These are phyloP conservation scores for Gastrodia elata DNA, from an alignment of 106 monocot species.

Conservation along the genomic window DNA sequence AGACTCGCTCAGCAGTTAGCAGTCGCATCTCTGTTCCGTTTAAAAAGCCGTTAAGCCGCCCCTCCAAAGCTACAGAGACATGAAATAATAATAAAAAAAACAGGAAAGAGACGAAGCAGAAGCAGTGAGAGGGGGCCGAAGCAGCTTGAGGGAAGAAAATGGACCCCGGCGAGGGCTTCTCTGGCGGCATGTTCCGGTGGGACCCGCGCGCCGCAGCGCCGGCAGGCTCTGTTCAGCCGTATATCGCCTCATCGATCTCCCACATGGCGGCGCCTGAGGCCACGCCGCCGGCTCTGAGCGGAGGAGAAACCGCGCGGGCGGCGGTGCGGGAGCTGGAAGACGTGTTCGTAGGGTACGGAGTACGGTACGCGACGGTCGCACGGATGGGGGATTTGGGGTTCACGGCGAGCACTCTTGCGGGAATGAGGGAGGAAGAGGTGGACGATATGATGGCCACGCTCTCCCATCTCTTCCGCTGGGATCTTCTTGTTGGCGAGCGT, in stretches of 20 bases:
- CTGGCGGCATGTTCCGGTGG: conserved; percentile 49
- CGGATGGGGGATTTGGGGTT: conserved; percentile 77
- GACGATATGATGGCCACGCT: conserved; percentile 94
- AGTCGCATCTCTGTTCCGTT: not conserved
- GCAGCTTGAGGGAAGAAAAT: no score
- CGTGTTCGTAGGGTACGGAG: conserved; percentile 68
- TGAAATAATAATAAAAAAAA: no score
- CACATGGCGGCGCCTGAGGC: not conserved
- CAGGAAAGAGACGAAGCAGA: no score
- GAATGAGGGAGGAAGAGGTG: conserved; percentile 83
- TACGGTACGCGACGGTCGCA: conserved; percentile 56
- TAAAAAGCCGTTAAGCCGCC: conserved; percentile 1
- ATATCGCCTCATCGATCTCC: not conserved
- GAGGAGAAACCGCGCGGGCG: not conserved
- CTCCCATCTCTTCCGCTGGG: conserved; percentile 83
- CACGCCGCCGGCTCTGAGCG: not conserved
- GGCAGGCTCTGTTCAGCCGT: not conserved
- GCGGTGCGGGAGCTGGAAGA: conserved; percentile 51
- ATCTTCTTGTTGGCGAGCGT: conserved; percentile 79
- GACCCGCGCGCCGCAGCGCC: conserved; percentile 22
- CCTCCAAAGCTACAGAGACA: not conserved
- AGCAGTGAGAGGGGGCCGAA: conserved; percentile 1
- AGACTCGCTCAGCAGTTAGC: no score
- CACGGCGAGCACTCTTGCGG: conserved; percentile 67
- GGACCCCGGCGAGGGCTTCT: conserved; percentile 58